Base-by-base conservation (phyloP, 2,329 filamentous ascomycete genomes). In the Erysiphe pulchra region DNA sequence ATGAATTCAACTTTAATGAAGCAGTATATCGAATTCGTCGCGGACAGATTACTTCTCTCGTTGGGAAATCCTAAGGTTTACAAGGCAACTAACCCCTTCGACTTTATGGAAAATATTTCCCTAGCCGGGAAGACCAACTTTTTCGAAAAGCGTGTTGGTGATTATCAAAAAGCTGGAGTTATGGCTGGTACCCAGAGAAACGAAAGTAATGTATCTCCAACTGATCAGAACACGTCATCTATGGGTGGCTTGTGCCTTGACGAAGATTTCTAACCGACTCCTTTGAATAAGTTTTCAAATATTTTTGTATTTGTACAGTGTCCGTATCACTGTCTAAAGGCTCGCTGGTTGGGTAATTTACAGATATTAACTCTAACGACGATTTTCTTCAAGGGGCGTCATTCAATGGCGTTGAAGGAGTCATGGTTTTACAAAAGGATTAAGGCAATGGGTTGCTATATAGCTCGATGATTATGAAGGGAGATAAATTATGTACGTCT, bases 101-200 rank as follows among this genome's bases (percentile, higher is more conserved):
- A 98, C 71, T 98, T 98, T 65, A 98, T 98, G 90, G 90, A 98
- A 73, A 94, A 93, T 67, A 98, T 98, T 65, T 95, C 90, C 18
- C 74, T 98, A 11, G 83, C 85, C 45, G 90, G 90, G 65, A 98
- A 98, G 81, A 98, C 90, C 62, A 98, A 98, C 77, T 98, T 98
- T 75, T 98, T 98, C 63, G 90, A 98, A 80, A 98, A 98, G 81
- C 84, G 90, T 56, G 90, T 98, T 47, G 90, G 80, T 62, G 90
- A 98, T 60, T 98, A 98, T 75, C 90, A 98, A 68, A 98, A 98
- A 74, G 86, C 90, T 34, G 90, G 90, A 69, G 87, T 98, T 63
- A 92, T 98, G 84, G 79, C 79, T 58, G 86, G 81, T 67, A 81
- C 78, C 56, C 85, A 85, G 69, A 77, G 80, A 62, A 61, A 62